Percentiles rank a stretch among this genome's conserved stretches.
These are phyloP conservation scores for Venustampulla echinocandica DNA, from an alignment of 495 filamentous ascomycete species.

Conservation along the genomic window DNA sequence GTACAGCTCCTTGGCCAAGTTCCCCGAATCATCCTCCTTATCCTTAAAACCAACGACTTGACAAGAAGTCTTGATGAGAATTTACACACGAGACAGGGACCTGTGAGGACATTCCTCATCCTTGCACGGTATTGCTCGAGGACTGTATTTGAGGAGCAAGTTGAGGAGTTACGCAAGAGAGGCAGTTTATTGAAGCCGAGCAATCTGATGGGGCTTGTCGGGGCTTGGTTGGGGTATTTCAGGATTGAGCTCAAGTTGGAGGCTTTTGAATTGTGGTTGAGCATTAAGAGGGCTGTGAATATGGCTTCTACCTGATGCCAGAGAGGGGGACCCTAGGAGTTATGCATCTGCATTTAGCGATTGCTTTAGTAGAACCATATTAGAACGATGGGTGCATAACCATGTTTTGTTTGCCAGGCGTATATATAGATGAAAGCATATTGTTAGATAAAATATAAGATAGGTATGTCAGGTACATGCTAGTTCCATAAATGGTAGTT, in stretches of 20 bases:
- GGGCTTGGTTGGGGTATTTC: conserved; percentile 41
- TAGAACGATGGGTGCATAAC: no score
- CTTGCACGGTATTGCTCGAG: conserved; percentile 86
- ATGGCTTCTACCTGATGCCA: no score
- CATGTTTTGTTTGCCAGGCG: no score
- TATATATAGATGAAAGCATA: no score
- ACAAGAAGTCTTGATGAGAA: conserved; percentile 92
- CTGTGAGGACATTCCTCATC: conserved; percentile 84
- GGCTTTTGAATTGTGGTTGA: conserved; percentile 50
- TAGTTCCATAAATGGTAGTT: no score
- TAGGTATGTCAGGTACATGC: no score
- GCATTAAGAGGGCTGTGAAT: conserved; percentile 40
- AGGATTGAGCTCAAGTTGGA: conserved; percentile 46
- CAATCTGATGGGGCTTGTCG: conserved; percentile 38
- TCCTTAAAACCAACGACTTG: conserved; percentile 96
- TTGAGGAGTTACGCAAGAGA: conserved; percentile 52
- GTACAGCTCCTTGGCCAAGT: conserved; percentile 85
- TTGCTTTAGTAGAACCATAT: conserved; percentile 7
- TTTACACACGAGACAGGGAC: conserved; percentile 81
- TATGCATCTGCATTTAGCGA: conserved; percentile 4
- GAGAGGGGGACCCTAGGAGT: background rate
- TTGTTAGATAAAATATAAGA: no score
- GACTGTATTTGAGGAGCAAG: conserved; percentile 78
- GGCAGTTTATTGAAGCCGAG: conserved; percentile 40
- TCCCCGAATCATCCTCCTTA: conserved; percentile 83